Evolutionary conservation across 2,329 filamentous ascomycete species (phyloP), one percentile per base, ranked within the genome.

Genomic region (Huntiella moniliformis): DNA sequence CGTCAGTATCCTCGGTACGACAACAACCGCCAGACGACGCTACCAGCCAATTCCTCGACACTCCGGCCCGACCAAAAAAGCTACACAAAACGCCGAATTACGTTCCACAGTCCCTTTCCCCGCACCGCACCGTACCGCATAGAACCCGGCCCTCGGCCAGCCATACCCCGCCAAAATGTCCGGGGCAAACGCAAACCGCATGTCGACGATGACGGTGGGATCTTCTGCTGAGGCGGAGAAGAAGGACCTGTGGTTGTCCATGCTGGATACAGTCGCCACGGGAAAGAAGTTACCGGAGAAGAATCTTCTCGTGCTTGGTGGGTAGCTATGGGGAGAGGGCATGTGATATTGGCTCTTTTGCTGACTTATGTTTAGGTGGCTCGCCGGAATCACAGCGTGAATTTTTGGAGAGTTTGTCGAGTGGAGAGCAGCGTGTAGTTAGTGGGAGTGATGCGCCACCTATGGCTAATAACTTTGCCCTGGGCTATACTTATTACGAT

Each of bases 401-500:
- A 54, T 91, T 93, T 56, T 68, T 93, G 39, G 83, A 84, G 54
- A 67, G 68, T 4, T 60, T 77, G 22, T 71, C 71, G 39, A 67
- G 63, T 53, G 66, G 66, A 51, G 73, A 77, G 46, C 62, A 65
- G 46, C 65, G 67, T 56, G 66, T 68, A 53, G 67, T 62, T 52
- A 63, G 66, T 53, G 75, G 71, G 61, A 68, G 57, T 55, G 78
- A 74, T 59, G 71, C 73, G 51, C 80, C 84, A 2, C 84, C 85
- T 16, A 74, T 94, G 56, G 87, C 87, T 46, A 95, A 95, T 58
- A 82, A 81, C 58, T 94, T 93, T 61, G 87, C 87, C 8, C 65
- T 95, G 50, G 87, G 87, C 44, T 95, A 95, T 60, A 94, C 87
- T 45, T 95, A 94, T 63, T 85, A 92, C 60, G 85, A 95, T 62